phyloP scores from a whole-genome alignment of 352 stramenopile genomes.

The Pythium pectinolyticum region DNA sequence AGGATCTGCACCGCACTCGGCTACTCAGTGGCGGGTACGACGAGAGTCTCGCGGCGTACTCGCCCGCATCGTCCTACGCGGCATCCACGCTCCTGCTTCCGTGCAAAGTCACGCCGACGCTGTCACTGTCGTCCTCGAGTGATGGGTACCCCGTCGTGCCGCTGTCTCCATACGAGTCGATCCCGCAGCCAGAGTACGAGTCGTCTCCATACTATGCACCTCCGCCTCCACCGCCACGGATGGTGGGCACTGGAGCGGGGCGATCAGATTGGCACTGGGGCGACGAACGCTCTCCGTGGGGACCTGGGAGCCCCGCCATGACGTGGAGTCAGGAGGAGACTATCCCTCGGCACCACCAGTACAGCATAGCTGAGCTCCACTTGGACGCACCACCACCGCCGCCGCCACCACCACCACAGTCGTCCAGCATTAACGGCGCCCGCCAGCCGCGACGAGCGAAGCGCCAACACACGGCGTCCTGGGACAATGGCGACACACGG shows the following conservation, averaged over 20 bases:
- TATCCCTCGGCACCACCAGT: constrained; percentile 16
- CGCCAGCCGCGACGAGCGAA: constrained; percentile 16
- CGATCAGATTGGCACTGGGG: constrained; percentile 5
- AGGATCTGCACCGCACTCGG: neutral
- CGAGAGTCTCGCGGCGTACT: neutral
- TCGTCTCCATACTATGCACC: constrained; percentile 13
- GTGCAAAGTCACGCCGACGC: constrained; percentile 13
- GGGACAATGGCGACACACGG: constrained; percentile 19
- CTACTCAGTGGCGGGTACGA: neutral
- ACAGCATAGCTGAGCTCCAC: neutral
- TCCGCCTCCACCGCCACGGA: neutral
- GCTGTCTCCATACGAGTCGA: constrained; percentile 12
- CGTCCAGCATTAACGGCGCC: neutral
- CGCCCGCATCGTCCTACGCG: neutral
- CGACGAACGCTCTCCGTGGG: neutral
- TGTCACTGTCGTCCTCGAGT: constrained; percentile 10
- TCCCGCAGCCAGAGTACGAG: constrained; percentile 12
- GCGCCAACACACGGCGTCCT: constrained; percentile 23
- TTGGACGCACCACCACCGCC: neutral
- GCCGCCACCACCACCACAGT: no score
- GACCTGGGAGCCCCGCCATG: neutral
- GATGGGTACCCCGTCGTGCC: constrained; percentile 11
- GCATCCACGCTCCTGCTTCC: neutral
- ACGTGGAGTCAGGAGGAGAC: neutral
- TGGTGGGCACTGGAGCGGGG: neutral